phyloP scores from a whole-genome alignment of 78 protist species.

The Blattamonas nauphoetae region DNA sequence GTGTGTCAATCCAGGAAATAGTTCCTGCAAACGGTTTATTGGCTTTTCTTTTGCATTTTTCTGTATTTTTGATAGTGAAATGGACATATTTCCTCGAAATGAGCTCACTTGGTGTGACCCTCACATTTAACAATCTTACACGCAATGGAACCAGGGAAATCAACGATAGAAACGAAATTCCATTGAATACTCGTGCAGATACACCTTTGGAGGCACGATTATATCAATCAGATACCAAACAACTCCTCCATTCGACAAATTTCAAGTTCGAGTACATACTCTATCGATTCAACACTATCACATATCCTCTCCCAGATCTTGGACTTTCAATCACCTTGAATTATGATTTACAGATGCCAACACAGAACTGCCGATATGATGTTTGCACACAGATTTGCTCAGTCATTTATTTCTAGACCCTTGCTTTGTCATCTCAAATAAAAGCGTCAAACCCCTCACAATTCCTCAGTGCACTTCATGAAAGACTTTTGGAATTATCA shows the following conservation, averaged over 20 bases:
- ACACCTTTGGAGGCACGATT: background rate
- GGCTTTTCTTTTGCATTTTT: too few species aligned
- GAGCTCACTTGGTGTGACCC: too few species aligned
- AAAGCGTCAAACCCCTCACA: background rate
- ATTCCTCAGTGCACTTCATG: background rate
- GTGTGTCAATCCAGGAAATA: too few species aligned
- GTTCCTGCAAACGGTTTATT: too few species aligned
- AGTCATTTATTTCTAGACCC: background rate
- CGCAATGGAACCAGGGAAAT: too few species aligned
- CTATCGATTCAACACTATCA: background rate
- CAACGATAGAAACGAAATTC: too few species aligned
- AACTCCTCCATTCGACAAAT: background rate
- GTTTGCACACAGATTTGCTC: background rate
- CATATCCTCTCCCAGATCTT: background rate
- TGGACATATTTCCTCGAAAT: too few species aligned
- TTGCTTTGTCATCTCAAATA: background rate
- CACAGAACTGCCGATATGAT: background rate
- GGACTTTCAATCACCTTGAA: background rate
- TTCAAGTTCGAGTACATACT: background rate
- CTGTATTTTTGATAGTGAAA: too few species aligned
- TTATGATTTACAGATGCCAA: background rate
- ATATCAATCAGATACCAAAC: background rate
- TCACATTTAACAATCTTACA: too few species aligned
- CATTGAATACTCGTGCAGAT: background rate
- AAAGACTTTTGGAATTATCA: background rate